A percentile compares a stretch with the other conserved stretches of the same genome.
These are phyloP conservation scores for Hemileia vastatrix DNA, from an alignment of 1,284 basidiomycete species.

Conservation along the genomic window DNA sequence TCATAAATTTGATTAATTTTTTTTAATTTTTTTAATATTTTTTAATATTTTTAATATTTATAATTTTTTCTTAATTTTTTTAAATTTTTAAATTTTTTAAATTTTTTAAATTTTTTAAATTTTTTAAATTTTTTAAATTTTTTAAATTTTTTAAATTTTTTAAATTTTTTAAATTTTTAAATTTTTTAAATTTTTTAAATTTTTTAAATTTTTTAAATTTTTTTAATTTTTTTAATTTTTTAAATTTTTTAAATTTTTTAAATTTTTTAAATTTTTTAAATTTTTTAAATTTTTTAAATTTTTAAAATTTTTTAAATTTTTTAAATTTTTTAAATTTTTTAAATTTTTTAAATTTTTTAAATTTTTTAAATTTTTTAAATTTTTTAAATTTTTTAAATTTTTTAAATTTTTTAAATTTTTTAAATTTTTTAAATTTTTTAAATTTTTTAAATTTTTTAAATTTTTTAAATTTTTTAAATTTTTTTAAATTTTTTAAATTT, in stretches of 20 bases:
- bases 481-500: neutral
- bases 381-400: no score
- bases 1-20: no score
- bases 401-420: no score
- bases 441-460: neutral
- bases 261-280: neutral
- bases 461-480: neutral
- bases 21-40: neutral
- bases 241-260: neutral
- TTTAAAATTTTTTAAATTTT: neutral
- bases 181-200: neutral
- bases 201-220: neutral
- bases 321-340: neutral
- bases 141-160: neutral
- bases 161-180: neutral
- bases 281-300: neutral
- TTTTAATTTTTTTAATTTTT: neutral
- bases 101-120: neutral
- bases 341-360: neutral
- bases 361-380: neutral
- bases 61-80: neutral
- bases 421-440: no score
- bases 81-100: neutral
- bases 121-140: neutral
- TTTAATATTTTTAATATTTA: neutral